A percentile compares a stretch with the other conserved stretches of the same genome.
phyloP scores from a whole-genome alignment of 345 rosid species.

The Brassica nigra region DNA sequence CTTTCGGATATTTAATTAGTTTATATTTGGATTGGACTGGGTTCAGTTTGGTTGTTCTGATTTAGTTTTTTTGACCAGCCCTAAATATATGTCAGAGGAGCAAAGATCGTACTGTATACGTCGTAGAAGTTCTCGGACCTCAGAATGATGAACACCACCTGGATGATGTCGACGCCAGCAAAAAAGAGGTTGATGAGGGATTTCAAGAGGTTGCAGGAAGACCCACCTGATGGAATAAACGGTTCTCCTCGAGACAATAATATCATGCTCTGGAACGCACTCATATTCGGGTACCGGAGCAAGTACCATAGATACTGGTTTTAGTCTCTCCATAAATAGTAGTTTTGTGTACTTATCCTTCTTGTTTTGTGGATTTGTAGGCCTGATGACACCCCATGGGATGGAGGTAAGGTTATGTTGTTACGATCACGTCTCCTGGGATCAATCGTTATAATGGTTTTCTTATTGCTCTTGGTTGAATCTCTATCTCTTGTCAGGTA shows the following conservation, averaged over 20 bases:
- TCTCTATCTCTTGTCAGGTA: slow-evolving; percentile 42
- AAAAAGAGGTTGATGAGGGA: slow-evolving; percentile 77
- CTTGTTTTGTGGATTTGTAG: slow-evolving; percentile 34
- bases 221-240: slow-evolving; percentile 67
- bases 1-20: too few relatives aligned
- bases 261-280: slow-evolving; percentile 70
- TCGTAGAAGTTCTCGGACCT: neutral
- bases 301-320: neutral
- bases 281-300: slow-evolving; percentile 56
- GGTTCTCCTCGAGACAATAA: slow-evolving; percentile 69
- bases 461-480: slow-evolving; percentile 12
- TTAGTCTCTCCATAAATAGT: neutral
- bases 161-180: slow-evolving; percentile 60
- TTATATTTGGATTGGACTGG: too few relatives aligned
- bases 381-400: slow-evolving; percentile 54
- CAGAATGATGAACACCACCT: neutral
- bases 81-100: too few relatives aligned
- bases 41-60: too few relatives aligned
- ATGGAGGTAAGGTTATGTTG: slow-evolving; percentile 49
- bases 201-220: slow-evolving; percentile 68
- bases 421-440: neutral
- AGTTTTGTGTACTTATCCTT: slow-evolving; percentile 1
- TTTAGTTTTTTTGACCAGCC: too few relatives aligned
- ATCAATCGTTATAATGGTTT: neutral
- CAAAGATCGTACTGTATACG: neutral